Conservation (phyloP, 768 basidiomycete species). For the Grammothele lineata region DNA sequence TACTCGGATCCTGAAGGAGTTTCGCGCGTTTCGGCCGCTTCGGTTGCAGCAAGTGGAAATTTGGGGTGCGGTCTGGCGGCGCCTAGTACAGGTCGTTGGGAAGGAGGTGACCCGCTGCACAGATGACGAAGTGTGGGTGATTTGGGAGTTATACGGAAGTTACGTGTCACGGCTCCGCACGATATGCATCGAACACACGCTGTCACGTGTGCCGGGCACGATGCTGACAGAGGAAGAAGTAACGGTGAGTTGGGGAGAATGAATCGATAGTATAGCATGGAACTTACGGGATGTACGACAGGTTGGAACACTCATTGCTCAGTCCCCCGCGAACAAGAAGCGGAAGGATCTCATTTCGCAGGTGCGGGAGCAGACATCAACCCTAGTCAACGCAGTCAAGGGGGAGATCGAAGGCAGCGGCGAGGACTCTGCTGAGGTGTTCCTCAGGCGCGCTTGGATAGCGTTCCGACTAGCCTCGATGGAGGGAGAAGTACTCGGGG, state of each 20-base stretch:
- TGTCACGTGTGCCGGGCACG: constrained; percentile 37
- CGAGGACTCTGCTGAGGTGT: constrained; percentile 32
- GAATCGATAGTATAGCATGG: constrained; percentile 30
- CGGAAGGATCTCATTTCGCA: constrained; percentile 50
- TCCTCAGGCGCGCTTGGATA: constrained; percentile 47
- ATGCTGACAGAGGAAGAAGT: constrained; percentile 61
- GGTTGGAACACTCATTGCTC: constrained; percentile 62
- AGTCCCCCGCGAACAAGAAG: constrained; percentile 51
- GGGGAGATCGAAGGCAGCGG: constrained; percentile 48
- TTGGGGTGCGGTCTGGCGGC: too few species aligned
- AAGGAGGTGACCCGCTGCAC: constrained; percentile 5
- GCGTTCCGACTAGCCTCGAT: constrained; percentile 47
- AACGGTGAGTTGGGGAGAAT: constrained; percentile 49
- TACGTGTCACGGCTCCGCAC: constrained; percentile 45
- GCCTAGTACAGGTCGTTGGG: too few species aligned
- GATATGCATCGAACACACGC: constrained; percentile 44
- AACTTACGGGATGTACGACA: background rate
- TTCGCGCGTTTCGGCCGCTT: too few species aligned
- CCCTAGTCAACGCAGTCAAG: constrained; percentile 45
- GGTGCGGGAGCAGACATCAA: constrained; percentile 50
- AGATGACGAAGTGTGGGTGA: constrained; percentile 1
- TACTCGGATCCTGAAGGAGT: too few species aligned
- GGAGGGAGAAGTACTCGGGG: constrained; percentile 42
- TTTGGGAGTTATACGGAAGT: constrained; percentile 21
- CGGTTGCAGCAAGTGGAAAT: too few species aligned